Evolutionary conservation across 768 basidiomycete genomes (phyloP).

Genomic region (Gymnopilus dilepis): DNA sequence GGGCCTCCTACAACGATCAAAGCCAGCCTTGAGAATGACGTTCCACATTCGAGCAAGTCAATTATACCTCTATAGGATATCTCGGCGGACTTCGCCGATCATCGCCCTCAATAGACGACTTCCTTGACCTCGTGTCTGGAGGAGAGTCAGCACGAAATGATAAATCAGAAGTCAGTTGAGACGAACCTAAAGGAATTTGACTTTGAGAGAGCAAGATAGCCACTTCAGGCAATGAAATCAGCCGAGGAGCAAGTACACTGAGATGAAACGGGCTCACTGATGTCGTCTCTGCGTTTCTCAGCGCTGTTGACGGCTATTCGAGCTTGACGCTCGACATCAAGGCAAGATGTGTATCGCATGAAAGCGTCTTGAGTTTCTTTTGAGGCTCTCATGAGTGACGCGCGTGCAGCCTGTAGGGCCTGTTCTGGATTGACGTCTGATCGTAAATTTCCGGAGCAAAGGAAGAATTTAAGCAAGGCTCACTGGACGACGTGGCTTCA

Average conservation of each 20-base stretch:
- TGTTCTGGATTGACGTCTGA: slow-evolving; percentile 45
- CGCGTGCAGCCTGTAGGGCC: slow-evolving; percentile 65
- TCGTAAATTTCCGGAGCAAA: slow-evolving; percentile 26
- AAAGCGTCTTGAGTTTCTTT: slow-evolving; percentile 77
- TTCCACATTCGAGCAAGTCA: slow-evolving; percentile 10
- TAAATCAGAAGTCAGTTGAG: slow-evolving; percentile 16
- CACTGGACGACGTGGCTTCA: slow-evolving; percentile 67
- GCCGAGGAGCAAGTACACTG: slow-evolving; percentile 10
- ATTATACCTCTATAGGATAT: slow-evolving; percentile 48
- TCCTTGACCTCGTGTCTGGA: slow-evolving; percentile 51
- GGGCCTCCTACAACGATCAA: slow-evolving; percentile 37
- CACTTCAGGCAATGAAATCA: slow-evolving; percentile 40
- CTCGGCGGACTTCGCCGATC: slow-evolving; percentile 51
- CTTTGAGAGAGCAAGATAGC: slow-evolving; percentile 51
- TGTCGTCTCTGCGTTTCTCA: slow-evolving; percentile 74
- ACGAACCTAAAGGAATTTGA: slow-evolving; percentile 42
- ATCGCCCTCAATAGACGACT: slow-evolving; percentile 57
- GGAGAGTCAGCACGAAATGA: slow-evolving; percentile 24
- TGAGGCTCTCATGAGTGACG: slow-evolving; percentile 64
- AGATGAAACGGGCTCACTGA: slow-evolving; percentile 44
- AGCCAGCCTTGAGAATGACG: slow-evolving; percentile 2
- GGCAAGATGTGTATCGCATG: slow-evolving; percentile 68
- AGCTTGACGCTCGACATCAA: slow-evolving; percentile 71
- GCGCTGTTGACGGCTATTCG: slow-evolving; percentile 65
- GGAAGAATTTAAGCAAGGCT: slow-evolving; percentile 27